These are phyloP conservation scores for Silybum marianum DNA, from an alignment of 129 eudicot species.

Conservation along the genomic window DNA sequence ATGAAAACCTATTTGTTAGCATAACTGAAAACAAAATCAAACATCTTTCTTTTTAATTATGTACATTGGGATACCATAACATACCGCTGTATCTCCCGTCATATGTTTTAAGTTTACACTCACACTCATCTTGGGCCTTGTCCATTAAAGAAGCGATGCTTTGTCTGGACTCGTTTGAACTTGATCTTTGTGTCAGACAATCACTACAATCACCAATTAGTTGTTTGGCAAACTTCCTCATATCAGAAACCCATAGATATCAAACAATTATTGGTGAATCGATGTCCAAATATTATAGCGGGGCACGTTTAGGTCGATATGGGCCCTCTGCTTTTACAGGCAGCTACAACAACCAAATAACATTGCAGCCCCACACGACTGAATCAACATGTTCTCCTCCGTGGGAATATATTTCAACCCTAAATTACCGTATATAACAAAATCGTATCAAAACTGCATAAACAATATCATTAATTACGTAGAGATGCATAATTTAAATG, in stretches of 20 bases:
- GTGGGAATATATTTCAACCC: constrained; percentile 81
- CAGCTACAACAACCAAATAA: constrained; percentile 95
- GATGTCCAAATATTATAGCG: constrained; percentile 62
- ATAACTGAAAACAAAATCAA: no score
- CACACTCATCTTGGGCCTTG: not conserved
- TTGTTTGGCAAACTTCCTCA: not conserved
- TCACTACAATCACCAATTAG: no score
- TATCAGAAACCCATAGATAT: constrained; percentile 55
- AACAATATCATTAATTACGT: not conserved
- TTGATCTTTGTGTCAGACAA: no score
- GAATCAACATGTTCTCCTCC: constrained; percentile 57
- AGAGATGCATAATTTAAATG: not conserved
- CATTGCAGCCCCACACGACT: constrained; percentile 65
- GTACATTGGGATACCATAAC: constrained; percentile 94
- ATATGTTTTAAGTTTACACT: constrained; percentile 41
- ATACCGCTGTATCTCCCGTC: constrained; percentile 84
- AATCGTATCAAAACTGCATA: not conserved
- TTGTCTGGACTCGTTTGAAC: no score
- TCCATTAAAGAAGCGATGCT: no score
- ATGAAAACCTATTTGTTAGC: no score
- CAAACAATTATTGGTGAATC: constrained; percentile 91
- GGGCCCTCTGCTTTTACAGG: constrained; percentile 27
- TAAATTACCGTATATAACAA: constrained; percentile 24
- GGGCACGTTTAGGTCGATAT: constrained; percentile 48
- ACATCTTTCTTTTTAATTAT: constrained; percentile 40